Percentiles rank a stretch among this genome's conserved stretches.
Evolutionary conservation across 164 flowering plant species (phyloP).

Genomic region (Liriodendron chinense): DNA sequence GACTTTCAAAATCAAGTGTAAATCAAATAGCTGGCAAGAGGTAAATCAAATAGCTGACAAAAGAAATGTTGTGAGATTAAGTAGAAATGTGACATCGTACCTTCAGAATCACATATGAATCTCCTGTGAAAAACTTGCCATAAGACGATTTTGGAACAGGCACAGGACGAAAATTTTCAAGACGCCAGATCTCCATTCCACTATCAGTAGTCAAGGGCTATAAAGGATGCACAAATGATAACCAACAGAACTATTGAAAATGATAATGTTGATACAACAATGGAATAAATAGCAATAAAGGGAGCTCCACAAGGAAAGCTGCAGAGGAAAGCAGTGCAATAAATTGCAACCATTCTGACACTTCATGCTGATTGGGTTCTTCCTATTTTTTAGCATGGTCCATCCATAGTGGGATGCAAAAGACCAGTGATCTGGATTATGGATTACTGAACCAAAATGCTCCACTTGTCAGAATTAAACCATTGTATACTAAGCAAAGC

Average conservation of each 20-base stretch:
- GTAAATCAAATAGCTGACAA: not conserved
- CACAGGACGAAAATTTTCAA: conserved; percentile 83
- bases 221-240: not conserved
- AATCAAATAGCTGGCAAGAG: not conserved
- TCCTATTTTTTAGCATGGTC: too few relatives aligned
- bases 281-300: too few relatives aligned
- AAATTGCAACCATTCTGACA: not conserved
- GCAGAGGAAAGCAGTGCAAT: not conserved
- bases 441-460: too few relatives aligned
- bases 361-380: too few relatives aligned
- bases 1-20: not conserved
- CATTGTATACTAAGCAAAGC: not conserved
- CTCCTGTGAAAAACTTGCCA: conserved; percentile 95
- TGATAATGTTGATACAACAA: not conserved
- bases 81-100: conserved; percentile 29
- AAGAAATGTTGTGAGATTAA: not conserved
- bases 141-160: conserved; percentile 61
- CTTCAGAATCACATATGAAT: conserved; percentile 87
- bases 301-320: not conserved
- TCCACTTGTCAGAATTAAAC: not conserved
- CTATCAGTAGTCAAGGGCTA: conserved; percentile 72
- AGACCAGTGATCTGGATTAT: too few relatives aligned
- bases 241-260: not conserved
- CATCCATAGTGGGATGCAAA: too few relatives aligned
- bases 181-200: conserved; percentile 96